Conservation (phyloP, 2,329 filamentous ascomycete species). For the Stemphylium vesicarium region DNA sequence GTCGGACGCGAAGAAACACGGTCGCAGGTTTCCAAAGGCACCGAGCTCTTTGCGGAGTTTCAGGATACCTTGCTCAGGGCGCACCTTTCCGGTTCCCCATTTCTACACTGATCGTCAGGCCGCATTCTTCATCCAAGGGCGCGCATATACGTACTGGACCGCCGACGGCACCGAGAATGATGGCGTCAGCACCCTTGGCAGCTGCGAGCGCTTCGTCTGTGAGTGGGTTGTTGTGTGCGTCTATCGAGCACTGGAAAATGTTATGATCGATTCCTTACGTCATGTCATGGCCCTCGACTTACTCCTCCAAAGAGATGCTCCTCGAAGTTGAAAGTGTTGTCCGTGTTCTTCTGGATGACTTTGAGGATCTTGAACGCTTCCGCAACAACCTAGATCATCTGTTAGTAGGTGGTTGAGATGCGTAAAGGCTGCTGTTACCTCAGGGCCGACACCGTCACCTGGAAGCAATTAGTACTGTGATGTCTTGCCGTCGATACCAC, state of each 20-base stretch:
- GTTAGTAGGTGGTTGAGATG: slow-evolving; percentile 23
- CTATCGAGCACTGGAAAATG: slow-evolving; percentile 76
- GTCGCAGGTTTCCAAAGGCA: slow-evolving; percentile 93
- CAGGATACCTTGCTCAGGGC: slow-evolving; percentile 91
- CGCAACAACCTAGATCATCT: slow-evolving; percentile 69
- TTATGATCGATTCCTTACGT: slow-evolving; percentile 1
- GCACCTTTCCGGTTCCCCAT: slow-evolving; percentile 89
- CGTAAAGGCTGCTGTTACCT: slow-evolving; percentile 38
- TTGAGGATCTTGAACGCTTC: slow-evolving; percentile 89
- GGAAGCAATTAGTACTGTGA: slow-evolving; percentile 23
- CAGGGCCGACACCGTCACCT: slow-evolving; percentile 52
- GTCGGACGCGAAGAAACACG: slow-evolving; percentile 93
- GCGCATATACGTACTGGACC: slow-evolving; percentile 67
- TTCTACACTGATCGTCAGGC: slow-evolving; percentile 57
- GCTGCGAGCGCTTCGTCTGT: slow-evolving; percentile 83
- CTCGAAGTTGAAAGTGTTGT: slow-evolving; percentile 85
- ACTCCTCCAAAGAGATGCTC: slow-evolving; percentile 91
- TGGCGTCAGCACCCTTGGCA: slow-evolving; percentile 84
- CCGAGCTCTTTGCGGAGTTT: slow-evolving; percentile 90
- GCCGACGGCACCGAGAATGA: slow-evolving; percentile 91
- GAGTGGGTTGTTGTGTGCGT: slow-evolving; percentile 77
- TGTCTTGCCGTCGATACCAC: not conserved
- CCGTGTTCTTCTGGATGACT: slow-evolving; percentile 75
- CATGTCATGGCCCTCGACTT: slow-evolving; percentile 53
- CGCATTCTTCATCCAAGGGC: not conserved